These are phyloP conservation scores for Naumovozyma castellii DNA, from an alignment of 805 yeast genomes.

Conservation along the genomic window DNA sequence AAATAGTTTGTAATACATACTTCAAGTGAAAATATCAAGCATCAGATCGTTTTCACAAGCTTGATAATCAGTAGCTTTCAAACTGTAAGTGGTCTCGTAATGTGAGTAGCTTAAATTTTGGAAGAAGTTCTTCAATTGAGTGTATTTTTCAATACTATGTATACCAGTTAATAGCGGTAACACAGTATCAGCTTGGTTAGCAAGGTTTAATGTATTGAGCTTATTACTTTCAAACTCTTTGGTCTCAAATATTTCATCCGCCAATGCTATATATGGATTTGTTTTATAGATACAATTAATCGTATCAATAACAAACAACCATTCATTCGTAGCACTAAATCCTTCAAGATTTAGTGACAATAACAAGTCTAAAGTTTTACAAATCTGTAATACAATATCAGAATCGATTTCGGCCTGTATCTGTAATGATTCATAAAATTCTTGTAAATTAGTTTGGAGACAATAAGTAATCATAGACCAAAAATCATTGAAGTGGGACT, in stretches of 20 bases:
- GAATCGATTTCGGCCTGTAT: slow-evolving; percentile 25
- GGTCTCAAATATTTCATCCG: slow-evolving; percentile 38
- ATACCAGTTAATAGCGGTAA: slow-evolving; percentile 26
- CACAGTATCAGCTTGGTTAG: slow-evolving; percentile 12
- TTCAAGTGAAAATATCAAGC: slow-evolving; percentile 40
- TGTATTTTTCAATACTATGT: slow-evolving; percentile 14
- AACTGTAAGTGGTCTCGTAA: slow-evolving; percentile 43
- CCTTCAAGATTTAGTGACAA: slow-evolving; percentile 66
- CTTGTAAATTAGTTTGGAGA: slow-evolving; percentile 35
- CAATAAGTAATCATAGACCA: slow-evolving; percentile 65
- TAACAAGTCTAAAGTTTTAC: slow-evolving; percentile 71
- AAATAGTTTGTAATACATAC: no score
- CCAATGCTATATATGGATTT: slow-evolving; percentile 27
- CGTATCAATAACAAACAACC: slow-evolving; percentile 75
- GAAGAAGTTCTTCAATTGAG: slow-evolving; percentile 23
- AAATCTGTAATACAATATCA: slow-evolving; percentile 41
- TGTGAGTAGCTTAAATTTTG: slow-evolving; percentile 23
- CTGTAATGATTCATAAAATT: slow-evolving; percentile 23
- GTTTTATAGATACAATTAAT: slow-evolving; percentile 45
- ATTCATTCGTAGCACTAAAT: slow-evolving; percentile 58
- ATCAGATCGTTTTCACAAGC: slow-evolving; percentile 49
- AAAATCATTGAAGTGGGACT: slow-evolving; percentile 51
- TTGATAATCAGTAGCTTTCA: slow-evolving; percentile 34
- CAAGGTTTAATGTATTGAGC: slow-evolving; percentile 13
- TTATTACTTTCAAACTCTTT: slow-evolving; percentile 32